Evolutionary conservation across 371 early-diverging fungal species (phyloP).

Genomic region (Chytridium lagenaria): DNA sequence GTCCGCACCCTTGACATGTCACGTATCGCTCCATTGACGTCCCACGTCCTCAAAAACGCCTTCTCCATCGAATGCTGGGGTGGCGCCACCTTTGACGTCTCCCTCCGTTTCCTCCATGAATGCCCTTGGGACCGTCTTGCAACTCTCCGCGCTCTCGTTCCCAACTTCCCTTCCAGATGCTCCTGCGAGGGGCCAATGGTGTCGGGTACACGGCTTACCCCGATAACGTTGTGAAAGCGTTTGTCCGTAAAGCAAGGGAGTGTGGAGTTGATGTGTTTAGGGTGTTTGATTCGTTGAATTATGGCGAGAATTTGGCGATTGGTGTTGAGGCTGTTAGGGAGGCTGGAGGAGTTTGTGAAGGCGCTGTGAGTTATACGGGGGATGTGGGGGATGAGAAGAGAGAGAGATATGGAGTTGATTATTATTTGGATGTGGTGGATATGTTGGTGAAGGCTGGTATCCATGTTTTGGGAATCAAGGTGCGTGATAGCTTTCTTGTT

Average conservation of each 20-base stretch:
- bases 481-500: neutral
- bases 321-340: slow-evolving; percentile 92
- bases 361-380: slow-evolving; percentile 92
- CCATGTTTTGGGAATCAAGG: slow-evolving; percentile 91
- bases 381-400: slow-evolving; percentile 78
- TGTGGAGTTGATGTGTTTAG: slow-evolving; percentile 95
- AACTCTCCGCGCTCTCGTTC: slow-evolving; percentile 82
- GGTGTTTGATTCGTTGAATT: slow-evolving; percentile 95
- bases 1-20: slow-evolving; percentile 87
- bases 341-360: slow-evolving; percentile 95
- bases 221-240: slow-evolving; percentile 91
- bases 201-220: slow-evolving; percentile 97
- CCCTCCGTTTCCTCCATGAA: slow-evolving; percentile 93
- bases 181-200: slow-evolving; percentile 95
- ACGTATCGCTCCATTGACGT: slow-evolving; percentile 84
- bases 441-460: slow-evolving; percentile 88
- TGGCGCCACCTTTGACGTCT: slow-evolving; percentile 95
- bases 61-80: slow-evolving; percentile 85
- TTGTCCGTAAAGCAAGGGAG: slow-evolving; percentile 88
- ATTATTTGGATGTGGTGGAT: slow-evolving; percentile 89
- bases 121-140: slow-evolving; percentile 93
- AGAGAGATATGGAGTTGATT: slow-evolving; percentile 84
- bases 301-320: slow-evolving; percentile 90
- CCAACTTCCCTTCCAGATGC: slow-evolving; percentile 98
- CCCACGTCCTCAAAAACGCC: slow-evolving; percentile 84